Evolutionary conservation across 2,329 filamentous ascomycete genomes (phyloP), one percentile per base, ranked within the genome.

Genomic region (Colletotrichum simmondsii): DNA sequence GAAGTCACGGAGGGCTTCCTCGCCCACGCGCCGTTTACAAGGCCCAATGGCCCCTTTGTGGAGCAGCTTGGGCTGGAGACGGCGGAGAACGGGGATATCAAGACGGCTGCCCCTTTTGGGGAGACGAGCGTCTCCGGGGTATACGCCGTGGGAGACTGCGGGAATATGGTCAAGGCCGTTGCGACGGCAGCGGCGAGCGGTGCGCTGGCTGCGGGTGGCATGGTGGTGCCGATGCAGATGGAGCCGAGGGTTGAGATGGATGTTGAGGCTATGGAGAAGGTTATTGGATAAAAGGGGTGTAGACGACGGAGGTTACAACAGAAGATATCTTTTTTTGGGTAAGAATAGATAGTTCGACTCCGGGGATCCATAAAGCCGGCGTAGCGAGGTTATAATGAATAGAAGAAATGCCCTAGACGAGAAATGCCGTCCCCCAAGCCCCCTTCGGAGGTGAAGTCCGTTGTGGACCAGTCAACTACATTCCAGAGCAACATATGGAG

Each of bases 71-170:
- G 81, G 10, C 79, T 90, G 5, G 83, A 87, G 71, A 72, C 81
- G n/a, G 78, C 80, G 19, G 78, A 80, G 0, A 77, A 77, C 30
- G 87, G 87, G 0, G 84, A 87, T 42, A 81, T 90, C 35, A 81
- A 85, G 65, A 78, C 79, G 0, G 79, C 79, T 24, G 74, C 77
- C 2, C 87, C 87, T 46, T 87, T 89, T 75, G 81, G 85, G 53
- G 82, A 85, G 77, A 89, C 88, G 4, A 87, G 78, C 66, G 83
- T 89, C 0, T 78, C 80, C 2, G 89, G 89, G 0, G 85, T 88
- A 3, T 90, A 87, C 79, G 88, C 88, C 0, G 87, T 82, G 1
- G 89, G 89, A 0, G 89, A 92, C 78, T 85, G 82, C 65, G 80
- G 78, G 12, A 79, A 79, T 11, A 72, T 76, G 70, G 75, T 83